Percentiles rank a stretch among this genome's conserved stretches.
Evolutionary conservation across 441 rosid species (phyloP).

Genomic region (Pelargonium citronellum): DNA sequence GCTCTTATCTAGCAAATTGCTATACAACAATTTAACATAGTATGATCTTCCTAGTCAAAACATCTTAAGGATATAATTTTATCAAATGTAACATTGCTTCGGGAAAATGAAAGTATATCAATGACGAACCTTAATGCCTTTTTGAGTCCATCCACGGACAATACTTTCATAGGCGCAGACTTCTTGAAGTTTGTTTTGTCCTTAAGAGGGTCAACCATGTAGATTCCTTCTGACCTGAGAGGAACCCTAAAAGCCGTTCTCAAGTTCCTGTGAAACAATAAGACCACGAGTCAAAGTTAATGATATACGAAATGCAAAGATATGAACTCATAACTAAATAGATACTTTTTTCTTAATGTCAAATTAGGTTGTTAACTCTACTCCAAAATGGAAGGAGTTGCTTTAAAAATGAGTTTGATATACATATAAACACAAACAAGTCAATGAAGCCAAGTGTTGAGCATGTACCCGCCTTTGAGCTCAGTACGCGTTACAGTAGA

Average conservation of each 20-base stretch:
- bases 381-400: too few species aligned
- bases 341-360: too few species aligned
- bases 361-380: too few species aligned
- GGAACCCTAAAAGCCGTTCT: constrained; percentile 55
- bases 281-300: neutral
- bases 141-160: constrained; percentile 75
- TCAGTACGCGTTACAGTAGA: constrained; percentile 47
- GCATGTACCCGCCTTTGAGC: constrained; percentile 87
- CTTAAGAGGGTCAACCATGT: constrained; percentile 56
- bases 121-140: constrained; percentile 63
- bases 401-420: too few species aligned
- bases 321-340: too few species aligned
- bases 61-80: too few species aligned
- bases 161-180: constrained; percentile 45
- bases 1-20: too few species aligned
- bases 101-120: neutral
- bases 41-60: too few species aligned
- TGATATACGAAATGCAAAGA: neutral
- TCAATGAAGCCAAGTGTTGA: constrained; percentile 2
- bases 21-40: too few species aligned
- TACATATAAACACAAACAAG: neutral
- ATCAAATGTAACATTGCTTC: too few species aligned
- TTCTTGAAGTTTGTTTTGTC: constrained; percentile 42
- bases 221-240: constrained; percentile 53
- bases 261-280: constrained; percentile 43